Conservation (phyloP, 2,329 filamentous ascomycete genomes). For the Fusarium sp. region DNA sequence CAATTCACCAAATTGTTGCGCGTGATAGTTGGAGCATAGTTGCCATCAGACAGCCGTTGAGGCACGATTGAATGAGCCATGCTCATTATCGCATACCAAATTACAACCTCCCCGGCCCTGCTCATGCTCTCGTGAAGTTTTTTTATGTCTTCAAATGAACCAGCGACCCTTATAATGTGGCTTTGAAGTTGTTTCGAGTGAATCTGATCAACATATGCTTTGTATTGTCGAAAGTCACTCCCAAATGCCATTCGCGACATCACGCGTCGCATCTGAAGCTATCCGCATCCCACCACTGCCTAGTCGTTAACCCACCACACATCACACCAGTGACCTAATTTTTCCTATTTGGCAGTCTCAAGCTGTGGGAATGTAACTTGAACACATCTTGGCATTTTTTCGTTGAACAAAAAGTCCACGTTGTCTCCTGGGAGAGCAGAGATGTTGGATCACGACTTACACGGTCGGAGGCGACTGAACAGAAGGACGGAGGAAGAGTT, state of each 20-base stretch:
- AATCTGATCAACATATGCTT: conserved; percentile 14
- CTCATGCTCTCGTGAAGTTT: conserved; percentile 14
- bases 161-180: conserved; percentile 21
- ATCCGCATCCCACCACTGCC: conserved; percentile 45
- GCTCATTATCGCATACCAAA: conserved; percentile 48
- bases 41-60: conserved; percentile 27
- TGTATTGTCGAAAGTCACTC: conserved; percentile 45
- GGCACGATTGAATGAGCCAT: conserved; percentile 35
- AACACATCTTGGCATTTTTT: conserved; percentile 34
- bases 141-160: conserved; percentile 22
- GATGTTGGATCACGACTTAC: conserved; percentile 41
- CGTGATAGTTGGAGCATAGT: conserved; percentile 19
- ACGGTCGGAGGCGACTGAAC: conserved; percentile 41
- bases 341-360: background rate
- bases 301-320: conserved; percentile 34
- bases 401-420: background rate
- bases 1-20: conserved; percentile 31
- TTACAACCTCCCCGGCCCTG: conserved; percentile 35
- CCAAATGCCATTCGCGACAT: conserved; percentile 24
- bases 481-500: conserved; percentile 8
- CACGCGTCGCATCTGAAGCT: conserved; percentile 47
- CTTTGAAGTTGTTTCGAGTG: conserved; percentile 22
- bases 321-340: conserved; percentile 20
- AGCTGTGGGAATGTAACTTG: conserved; percentile 3
- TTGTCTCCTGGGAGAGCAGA: conserved; percentile 5